phyloP scores from a whole-genome alignment of 2,329 filamentous ascomycete genomes.

The Fonsecaea erecta region DNA sequence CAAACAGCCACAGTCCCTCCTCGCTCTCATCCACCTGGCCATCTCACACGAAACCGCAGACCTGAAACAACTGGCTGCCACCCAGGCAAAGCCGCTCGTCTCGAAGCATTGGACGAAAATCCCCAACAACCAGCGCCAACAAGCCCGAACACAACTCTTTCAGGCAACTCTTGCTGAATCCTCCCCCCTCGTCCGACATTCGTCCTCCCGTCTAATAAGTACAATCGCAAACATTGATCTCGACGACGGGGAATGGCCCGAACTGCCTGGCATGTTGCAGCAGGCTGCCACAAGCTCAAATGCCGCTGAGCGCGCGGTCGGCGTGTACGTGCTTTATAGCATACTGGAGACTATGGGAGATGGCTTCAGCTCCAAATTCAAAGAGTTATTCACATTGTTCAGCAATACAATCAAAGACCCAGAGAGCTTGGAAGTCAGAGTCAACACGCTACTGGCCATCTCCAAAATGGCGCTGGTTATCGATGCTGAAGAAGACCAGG shows the following conservation, averaged over 20 bases:
- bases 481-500: constrained; percentile 81
- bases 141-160: constrained; percentile 80
- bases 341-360: constrained; percentile 87
- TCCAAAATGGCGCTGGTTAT: constrained; percentile 86
- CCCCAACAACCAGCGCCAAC: constrained; percentile 73
- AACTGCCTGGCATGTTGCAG: constrained; percentile 78
- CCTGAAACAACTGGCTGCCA: constrained; percentile 86
- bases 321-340: constrained; percentile 90
- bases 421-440: constrained; percentile 86
- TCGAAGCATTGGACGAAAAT: constrained; percentile 83
- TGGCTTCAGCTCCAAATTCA: constrained; percentile 78
- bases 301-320: constrained; percentile 82
- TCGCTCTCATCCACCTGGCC: constrained; percentile 85
- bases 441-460: constrained; percentile 91
- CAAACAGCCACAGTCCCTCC: constrained; percentile 78
- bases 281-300: constrained; percentile 76
- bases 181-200: constrained; percentile 77
- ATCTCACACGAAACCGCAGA: constrained; percentile 73
- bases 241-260: constrained; percentile 80
- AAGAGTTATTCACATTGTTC: constrained; percentile 81
- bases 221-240: constrained; percentile 85
- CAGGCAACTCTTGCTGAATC: constrained; percentile 82
- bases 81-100: constrained; percentile 83
- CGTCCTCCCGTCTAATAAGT: constrained; percentile 84
- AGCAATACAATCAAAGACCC: constrained; percentile 85